A percentile compares a stretch with the other conserved stretches of the same genome.
phyloP scores from a whole-genome alignment of 345 rosid species.

The Gynandropsis gynandra region DNA sequence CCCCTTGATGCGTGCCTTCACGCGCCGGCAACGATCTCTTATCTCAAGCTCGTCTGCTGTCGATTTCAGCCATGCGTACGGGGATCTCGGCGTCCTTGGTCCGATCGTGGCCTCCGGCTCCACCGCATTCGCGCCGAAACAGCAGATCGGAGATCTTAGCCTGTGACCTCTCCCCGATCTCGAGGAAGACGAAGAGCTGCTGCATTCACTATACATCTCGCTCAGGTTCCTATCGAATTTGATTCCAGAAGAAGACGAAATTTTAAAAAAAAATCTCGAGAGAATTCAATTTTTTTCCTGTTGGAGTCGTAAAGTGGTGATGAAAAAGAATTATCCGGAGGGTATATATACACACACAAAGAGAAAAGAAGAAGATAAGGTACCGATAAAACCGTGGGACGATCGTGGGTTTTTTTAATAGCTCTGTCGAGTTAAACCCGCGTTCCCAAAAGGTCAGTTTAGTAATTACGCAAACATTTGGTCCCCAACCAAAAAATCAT shows the following conservation, averaged over 20 bases:
- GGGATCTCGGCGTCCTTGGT: constrained; percentile 33
- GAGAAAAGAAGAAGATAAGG: background rate
- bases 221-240: background rate
- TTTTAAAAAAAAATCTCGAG: background rate
- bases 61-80: constrained; percentile 37
- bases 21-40: constrained; percentile 33
- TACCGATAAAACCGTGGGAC: constrained; percentile 16
- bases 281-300: background rate
- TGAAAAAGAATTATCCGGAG: constrained; percentile 3
- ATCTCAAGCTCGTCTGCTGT: constrained; percentile 36
- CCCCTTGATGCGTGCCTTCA: constrained; percentile 32
- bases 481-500: too few species aligned
- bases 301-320: constrained; percentile 5
- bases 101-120: constrained; percentile 21
- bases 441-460: too few species aligned
- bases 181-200: constrained; percentile 29
- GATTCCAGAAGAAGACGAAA: background rate
- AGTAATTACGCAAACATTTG: too few species aligned
- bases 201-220: constrained; percentile 26
- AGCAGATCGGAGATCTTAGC: constrained; percentile 41
- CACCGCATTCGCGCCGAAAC: constrained; percentile 30
- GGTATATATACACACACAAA: constrained; percentile 5
- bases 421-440: too few species aligned
- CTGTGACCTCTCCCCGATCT: constrained; percentile 19
- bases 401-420: constrained; percentile 18